Conservation (phyloP, 1,284 basidiomycete species). For the Boletus subluridellus region DNA sequence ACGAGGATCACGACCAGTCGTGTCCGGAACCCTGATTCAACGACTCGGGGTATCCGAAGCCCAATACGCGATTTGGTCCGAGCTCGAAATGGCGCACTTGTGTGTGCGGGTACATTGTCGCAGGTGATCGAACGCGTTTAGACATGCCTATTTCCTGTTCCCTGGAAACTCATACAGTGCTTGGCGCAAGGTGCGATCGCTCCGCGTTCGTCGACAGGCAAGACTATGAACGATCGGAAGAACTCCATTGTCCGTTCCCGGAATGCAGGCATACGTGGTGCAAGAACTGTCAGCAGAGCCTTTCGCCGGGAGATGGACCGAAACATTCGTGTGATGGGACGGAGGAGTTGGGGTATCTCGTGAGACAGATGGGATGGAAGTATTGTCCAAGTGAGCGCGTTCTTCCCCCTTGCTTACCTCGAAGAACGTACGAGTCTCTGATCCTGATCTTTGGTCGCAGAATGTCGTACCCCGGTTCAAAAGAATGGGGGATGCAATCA, state of each 20-base stretch:
- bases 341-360: conserved; percentile 48
- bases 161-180: not conserved
- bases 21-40: conserved; percentile 40
- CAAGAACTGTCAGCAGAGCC: conserved; percentile 48
- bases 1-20: conserved; percentile 31
- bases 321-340: conserved; percentile 58
- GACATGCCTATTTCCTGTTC: not conserved
- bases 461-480: conserved; percentile 54
- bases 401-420: not conserved
- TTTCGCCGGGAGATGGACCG: conserved; percentile 33
- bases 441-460: conserved; percentile 37
- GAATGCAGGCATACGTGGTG: conserved; percentile 52
- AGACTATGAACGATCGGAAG: conserved; percentile 42
- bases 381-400: conserved; percentile 50
- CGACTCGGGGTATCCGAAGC: conserved; percentile 47
- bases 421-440: not conserved
- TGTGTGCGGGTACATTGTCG: conserved; percentile 45
- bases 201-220: conserved; percentile 47
- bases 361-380: conserved; percentile 53
- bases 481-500: conserved; percentile 63
- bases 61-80: conserved; percentile 45
- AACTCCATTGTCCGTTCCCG: conserved; percentile 44
- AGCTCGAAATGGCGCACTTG: conserved; percentile 51
- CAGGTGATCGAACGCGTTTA: conserved; percentile 18
- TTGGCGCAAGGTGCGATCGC: conserved; percentile 40